phyloP scores from a whole-genome alignment of 2,329 filamentous ascomycete species.

The Drechslerella dactyloides region DNA sequence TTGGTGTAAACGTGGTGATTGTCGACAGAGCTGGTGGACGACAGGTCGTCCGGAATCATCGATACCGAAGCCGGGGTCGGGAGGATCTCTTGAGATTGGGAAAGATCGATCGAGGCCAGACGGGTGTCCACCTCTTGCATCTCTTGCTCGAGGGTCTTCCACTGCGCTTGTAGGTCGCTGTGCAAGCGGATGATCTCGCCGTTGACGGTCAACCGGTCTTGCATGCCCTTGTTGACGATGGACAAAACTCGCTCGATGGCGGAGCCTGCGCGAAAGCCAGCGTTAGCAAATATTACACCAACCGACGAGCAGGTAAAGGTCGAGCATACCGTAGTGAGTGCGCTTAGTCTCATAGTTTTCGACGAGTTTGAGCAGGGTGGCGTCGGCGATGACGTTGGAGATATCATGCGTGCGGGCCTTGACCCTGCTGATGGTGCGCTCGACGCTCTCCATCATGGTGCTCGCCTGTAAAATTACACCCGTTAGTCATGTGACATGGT shows the following conservation, averaged over 20 bases:
- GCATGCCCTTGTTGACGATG: conserved; percentile 94
- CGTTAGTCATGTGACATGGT: neutral
- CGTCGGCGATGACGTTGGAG: conserved; percentile 67
- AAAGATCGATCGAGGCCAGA: conserved; percentile 62
- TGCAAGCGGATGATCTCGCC: conserved; percentile 89
- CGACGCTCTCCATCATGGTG: conserved; percentile 96
- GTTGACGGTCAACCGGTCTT: conserved; percentile 93
- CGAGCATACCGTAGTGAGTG: conserved; percentile 72
- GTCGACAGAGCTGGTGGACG: conserved; percentile 25
- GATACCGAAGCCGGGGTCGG: conserved; percentile 60
- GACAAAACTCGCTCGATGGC: conserved; percentile 88
- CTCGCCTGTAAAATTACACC: conserved; percentile 65
- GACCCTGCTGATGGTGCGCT: conserved; percentile 82
- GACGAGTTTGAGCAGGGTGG: conserved; percentile 76
- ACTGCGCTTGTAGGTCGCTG: conserved; percentile 81
- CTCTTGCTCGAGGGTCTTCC: conserved; percentile 75
- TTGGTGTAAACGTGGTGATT: conserved; percentile 12
- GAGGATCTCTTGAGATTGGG: conserved; percentile 55
- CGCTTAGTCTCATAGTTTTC: conserved; percentile 96
- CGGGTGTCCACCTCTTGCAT: conserved; percentile 77
- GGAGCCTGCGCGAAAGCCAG: conserved; percentile 62
- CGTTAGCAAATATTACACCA: neutral
- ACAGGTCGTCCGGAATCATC: conserved; percentile 32
- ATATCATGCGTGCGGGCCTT: conserved; percentile 65
- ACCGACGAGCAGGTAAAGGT: neutral